phyloP scores from a whole-genome alignment of 2,329 filamentous ascomycete genomes.

The Verticillium alfalfae region DNA sequence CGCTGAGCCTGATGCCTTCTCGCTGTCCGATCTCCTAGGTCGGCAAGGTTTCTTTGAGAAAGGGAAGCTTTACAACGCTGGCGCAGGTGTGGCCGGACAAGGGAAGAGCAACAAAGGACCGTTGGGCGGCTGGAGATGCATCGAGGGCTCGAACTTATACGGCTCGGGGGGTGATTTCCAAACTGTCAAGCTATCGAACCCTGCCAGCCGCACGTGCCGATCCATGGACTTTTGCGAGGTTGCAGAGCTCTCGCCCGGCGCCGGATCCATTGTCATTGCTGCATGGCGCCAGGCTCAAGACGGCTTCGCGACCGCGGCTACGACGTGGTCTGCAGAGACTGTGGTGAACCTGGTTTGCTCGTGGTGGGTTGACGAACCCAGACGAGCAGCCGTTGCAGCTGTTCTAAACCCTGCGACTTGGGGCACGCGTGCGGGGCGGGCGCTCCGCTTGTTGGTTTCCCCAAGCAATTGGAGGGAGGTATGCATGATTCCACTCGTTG shows the following conservation, averaged over 20 bases:
- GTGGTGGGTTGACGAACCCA: not conserved
- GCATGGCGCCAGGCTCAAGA: not conserved
- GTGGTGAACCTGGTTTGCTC: not conserved
- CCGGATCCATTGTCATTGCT: not conserved
- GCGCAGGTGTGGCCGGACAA: not conserved
- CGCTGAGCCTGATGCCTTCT: not conserved
- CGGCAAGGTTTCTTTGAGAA: not conserved
- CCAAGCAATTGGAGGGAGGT: not conserved
- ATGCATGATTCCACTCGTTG: not conserved
- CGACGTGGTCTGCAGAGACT: not conserved
- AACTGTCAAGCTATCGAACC: not conserved
- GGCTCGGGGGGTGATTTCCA: not conserved
- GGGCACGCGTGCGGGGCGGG: not conserved
- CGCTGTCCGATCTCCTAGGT: not conserved
- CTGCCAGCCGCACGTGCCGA: not conserved
- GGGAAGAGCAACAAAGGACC: not conserved
- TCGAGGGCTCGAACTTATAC: not conserved
- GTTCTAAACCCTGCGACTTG: not conserved
- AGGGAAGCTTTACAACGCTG: not conserved
- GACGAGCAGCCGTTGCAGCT: not conserved
- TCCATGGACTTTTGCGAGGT: not conserved
- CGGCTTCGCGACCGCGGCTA: not conserved
- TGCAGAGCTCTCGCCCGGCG: not conserved
- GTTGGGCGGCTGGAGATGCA: not conserved
- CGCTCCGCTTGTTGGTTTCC: not conserved